Conservation (phyloP, 1,139 yeast species). For the Ashbya aceris region DNA sequence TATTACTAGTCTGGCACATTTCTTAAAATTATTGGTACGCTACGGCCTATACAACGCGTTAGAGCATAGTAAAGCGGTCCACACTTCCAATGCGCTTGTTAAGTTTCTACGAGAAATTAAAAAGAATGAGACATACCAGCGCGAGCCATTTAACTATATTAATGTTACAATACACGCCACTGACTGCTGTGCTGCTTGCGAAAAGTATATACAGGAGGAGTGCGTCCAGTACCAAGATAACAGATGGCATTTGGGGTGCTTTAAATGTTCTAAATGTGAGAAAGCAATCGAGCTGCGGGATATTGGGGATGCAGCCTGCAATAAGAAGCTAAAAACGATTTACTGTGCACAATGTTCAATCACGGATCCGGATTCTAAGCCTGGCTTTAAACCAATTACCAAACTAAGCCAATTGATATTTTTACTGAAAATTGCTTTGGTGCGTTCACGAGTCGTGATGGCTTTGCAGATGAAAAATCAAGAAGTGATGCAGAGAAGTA, state of each 20-base stretch:
- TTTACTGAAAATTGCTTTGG: constrained; percentile 72
- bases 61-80: constrained; percentile 50
- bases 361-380: constrained; percentile 38
- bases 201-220: constrained; percentile 70
- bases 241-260: constrained; percentile 79
- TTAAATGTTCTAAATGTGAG: constrained; percentile 50
- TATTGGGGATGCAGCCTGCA: constrained; percentile 39
- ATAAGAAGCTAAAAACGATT: constrained; percentile 33
- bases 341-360: constrained; percentile 53
- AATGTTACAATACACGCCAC: constrained; percentile 58
- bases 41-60: constrained; percentile 72
- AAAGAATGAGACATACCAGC: constrained; percentile 37
- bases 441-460: constrained; percentile 68
- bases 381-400: constrained; percentile 58
- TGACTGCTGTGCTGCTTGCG: constrained; percentile 68
- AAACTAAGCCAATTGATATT: constrained; percentile 66
- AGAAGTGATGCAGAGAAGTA: constrained; percentile 8
- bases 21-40: constrained; percentile 73
- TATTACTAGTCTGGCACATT: constrained; percentile 90
- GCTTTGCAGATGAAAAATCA: constrained; percentile 33
- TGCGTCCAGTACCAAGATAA: constrained; percentile 54
- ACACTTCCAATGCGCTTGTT: constrained; percentile 55
- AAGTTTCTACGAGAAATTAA: constrained; percentile 48
- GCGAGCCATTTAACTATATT: constrained; percentile 35
- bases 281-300: constrained; percentile 33